Evolutionary conservation across 2,329 filamentous ascomycete genomes (phyloP).

Genomic region (Juglanconis oblonga): DNA sequence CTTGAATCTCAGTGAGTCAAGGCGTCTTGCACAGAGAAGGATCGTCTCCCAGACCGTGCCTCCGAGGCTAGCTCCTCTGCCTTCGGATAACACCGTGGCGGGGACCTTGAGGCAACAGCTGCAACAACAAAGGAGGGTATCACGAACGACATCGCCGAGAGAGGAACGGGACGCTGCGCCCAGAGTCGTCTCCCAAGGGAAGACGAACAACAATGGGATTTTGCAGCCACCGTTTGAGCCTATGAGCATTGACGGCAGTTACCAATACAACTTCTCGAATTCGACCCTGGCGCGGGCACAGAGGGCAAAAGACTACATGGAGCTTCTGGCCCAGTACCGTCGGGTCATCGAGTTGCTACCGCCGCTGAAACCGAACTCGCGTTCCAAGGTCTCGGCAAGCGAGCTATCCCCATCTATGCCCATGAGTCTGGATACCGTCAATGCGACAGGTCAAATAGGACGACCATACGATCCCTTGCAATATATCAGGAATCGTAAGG

Average conservation of each 20-base stretch:
- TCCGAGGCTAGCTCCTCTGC: constrained; percentile 49
- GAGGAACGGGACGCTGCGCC: constrained; percentile 42
- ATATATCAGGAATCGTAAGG: constrained; percentile 85
- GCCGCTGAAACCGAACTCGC: constrained; percentile 55
- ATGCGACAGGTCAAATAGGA: constrained; percentile 46
- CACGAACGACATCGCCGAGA: constrained; percentile 59
- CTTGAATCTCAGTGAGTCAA: constrained; percentile 80
- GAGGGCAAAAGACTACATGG: constrained; percentile 80
- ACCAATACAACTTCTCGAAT: constrained; percentile 68
- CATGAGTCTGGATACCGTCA: constrained; percentile 28
- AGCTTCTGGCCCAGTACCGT: constrained; percentile 81
- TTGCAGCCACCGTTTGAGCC: constrained; percentile 47
- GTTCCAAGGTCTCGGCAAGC: constrained; percentile 34
- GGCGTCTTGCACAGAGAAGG: constrained; percentile 60
- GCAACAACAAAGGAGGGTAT: constrained; percentile 66
- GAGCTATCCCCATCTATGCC: constrained; percentile 40
- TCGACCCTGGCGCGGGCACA: constrained; percentile 80
- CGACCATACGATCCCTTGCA: constrained; percentile 88
- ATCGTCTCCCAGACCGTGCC: constrained; percentile 51
- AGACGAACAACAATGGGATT: constrained; percentile 35
- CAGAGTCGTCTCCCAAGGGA: constrained; percentile 38
- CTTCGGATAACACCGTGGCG: constrained; percentile 46
- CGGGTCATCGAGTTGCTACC: constrained; percentile 76
- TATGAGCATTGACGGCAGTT: constrained; percentile 38
- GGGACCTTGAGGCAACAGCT: constrained; percentile 65